These are phyloP conservation scores for Incumbomyces lentus DNA, from an alignment of 2,329 filamentous ascomycete genomes.

Conservation along the genomic window DNA sequence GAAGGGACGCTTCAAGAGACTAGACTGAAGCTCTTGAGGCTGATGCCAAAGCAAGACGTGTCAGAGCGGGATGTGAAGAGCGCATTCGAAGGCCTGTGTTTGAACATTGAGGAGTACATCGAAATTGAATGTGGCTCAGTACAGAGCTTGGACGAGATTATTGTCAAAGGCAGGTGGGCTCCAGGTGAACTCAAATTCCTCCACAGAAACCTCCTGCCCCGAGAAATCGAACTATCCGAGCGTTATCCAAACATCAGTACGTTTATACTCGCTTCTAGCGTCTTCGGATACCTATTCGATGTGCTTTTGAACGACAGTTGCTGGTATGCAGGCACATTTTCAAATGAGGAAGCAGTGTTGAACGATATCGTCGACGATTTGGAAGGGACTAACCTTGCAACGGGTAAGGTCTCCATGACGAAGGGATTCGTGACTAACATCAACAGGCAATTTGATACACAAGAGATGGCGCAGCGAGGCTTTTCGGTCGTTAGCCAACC, in stretches of 20 bases:
- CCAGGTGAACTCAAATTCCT: not conserved
- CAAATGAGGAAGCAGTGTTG: not conserved
- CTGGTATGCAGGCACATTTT: not conserved
- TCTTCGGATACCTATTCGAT: conserved; percentile 1
- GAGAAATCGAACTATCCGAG: not conserved
- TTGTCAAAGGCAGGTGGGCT: not conserved
- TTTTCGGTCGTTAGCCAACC: not conserved
- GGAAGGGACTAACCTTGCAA: no score
- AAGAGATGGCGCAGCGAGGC: not conserved
- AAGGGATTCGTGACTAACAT: no score
- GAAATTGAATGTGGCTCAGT: not conserved
- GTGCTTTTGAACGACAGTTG: not conserved
- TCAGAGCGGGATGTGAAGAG: conserved; percentile 6
- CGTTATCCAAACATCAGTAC: not conserved
- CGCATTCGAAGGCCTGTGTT: conserved; percentile 7
- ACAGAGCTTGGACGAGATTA: not conserved
- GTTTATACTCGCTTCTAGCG: not conserved
- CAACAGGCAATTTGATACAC: no score
- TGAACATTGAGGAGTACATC: conserved; percentile 9
- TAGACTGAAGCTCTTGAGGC: conserved; percentile 10
- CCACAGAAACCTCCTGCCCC: not conserved
- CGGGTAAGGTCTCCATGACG: no score
- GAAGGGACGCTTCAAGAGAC: conserved; percentile 9
- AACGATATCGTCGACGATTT: not conserved
- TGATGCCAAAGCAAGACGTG: conserved; percentile 10